Percentiles rank a stretch among this genome's conserved stretches.
Evolutionary conservation across 2,329 filamentous ascomycete genomes (phyloP).

Genomic region (Diaporthe amygdali): DNA sequence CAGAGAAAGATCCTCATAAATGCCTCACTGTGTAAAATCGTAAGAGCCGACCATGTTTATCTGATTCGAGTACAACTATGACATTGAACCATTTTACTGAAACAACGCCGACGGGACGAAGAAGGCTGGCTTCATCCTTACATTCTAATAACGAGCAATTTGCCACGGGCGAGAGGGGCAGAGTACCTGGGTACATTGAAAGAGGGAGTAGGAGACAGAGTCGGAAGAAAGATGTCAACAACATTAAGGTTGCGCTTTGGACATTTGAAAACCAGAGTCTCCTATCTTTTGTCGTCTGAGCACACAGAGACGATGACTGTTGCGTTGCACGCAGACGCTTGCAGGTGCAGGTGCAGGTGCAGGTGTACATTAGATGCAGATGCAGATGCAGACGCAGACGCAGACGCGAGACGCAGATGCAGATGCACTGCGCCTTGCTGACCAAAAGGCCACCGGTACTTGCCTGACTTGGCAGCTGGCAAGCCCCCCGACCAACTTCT

Average conservation of each 20-base stretch:
- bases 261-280: background rate
- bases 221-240: background rate
- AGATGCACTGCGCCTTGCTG: background rate
- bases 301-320: background rate
- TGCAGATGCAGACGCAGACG: background rate
- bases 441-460: background rate
- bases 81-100: background rate
- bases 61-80: background rate
- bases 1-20: slow-evolving; percentile 44
- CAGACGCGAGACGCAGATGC: background rate
- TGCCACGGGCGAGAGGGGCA: too few species aligned
- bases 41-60: background rate
- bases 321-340: background rate
- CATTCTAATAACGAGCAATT: too few species aligned
- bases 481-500: background rate
- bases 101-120: slow-evolving; percentile 44
- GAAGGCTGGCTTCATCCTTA: slow-evolving; percentile 63
- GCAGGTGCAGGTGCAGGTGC: background rate
- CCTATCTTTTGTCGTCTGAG: background rate
- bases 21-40: background rate
- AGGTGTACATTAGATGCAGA: background rate
- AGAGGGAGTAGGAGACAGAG: background rate
- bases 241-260: background rate
- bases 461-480: slow-evolving; percentile 9
- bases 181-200: too few species aligned